Percentiles rank a stretch among this genome's conserved stretches.
Evolutionary conservation across 768 basidiomycete genomes (phyloP).

Genomic region (Lactarius trivialis): DNA sequence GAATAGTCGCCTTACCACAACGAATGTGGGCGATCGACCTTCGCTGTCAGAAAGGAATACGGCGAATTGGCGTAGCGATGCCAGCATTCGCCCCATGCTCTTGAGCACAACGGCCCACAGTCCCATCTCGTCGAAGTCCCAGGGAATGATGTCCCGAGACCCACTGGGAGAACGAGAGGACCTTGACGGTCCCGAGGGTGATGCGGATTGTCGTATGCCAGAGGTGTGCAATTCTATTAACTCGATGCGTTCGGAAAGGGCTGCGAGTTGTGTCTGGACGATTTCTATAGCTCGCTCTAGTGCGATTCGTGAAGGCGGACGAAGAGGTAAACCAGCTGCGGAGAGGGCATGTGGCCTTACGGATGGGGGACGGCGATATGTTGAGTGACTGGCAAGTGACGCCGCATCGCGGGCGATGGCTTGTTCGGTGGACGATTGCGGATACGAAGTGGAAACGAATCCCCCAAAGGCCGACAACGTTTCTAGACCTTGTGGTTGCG

Average conservation of each 20-base stretch:
- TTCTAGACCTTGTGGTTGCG: slow-evolving; percentile 65
- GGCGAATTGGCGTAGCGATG: slow-evolving; percentile 43
- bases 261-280: slow-evolving; percentile 75
- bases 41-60: slow-evolving; percentile 55
- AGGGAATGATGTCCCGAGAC: slow-evolving; percentile 12
- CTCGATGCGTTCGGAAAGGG: slow-evolving; percentile 64
- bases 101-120: slow-evolving; percentile 73
- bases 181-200: slow-evolving; percentile 23
- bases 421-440: slow-evolving; percentile 28
- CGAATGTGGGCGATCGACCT: slow-evolving; percentile 55
- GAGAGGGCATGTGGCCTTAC: slow-evolving; percentile 23
- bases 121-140: slow-evolving; percentile 52
- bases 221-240: slow-evolving; percentile 42
- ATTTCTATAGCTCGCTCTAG: slow-evolving; percentile 75
- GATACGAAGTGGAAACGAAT: slow-evolving; percentile 34
- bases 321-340: slow-evolving; percentile 25
- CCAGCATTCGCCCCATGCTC: slow-evolving; percentile 50
- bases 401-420: slow-evolving; percentile 11
- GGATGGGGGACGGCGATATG: slow-evolving; percentile 15
- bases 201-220: slow-evolving; percentile 31
- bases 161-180: slow-evolving; percentile 25
- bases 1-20: slow-evolving; percentile 66
- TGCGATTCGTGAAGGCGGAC: slow-evolving; percentile 44
- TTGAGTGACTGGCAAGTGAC: neutral
- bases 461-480: slow-evolving; percentile 67